phyloP scores from a whole-genome alignment of 2,329 filamentous ascomycete genomes.

The Talaromyces piceae region DNA sequence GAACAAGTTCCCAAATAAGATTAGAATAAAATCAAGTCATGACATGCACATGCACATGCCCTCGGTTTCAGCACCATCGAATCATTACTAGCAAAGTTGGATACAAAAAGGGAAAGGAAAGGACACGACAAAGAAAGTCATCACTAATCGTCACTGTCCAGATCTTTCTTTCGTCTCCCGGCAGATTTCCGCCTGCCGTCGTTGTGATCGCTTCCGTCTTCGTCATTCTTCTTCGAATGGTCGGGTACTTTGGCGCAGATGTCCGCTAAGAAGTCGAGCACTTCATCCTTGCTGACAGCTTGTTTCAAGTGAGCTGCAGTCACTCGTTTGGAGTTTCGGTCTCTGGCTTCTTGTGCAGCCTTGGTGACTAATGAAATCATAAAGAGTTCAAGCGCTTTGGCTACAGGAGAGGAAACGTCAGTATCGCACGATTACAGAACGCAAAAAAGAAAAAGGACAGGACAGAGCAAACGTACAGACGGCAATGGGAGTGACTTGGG shows the following conservation, averaged over 20 bases:
- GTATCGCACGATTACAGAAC: background rate
- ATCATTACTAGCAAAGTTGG: background rate
- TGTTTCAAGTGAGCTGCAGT: constrained; percentile 86
- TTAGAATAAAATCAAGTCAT: too few species aligned
- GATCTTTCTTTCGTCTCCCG: constrained; percentile 42
- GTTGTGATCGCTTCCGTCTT: constrained; percentile 30
- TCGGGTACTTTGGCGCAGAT: constrained; percentile 81
- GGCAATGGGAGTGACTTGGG: constrained; percentile 92
- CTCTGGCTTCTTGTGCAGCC: constrained; percentile 73
- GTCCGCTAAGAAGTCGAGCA: constrained; percentile 88
- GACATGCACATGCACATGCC: too few species aligned
- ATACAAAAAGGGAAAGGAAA: background rate
- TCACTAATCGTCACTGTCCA: constrained; percentile 24
- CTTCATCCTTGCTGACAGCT: constrained; percentile 78
- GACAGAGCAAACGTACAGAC: constrained; percentile 52
- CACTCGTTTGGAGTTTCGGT: constrained; percentile 80
- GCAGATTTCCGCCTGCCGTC: constrained; percentile 39
- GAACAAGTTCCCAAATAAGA: background rate
- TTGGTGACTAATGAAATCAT: constrained; percentile 93
- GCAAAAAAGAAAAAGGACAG: background rate
- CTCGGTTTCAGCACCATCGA: background rate
- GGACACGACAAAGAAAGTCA: too few species aligned
- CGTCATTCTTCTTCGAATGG: constrained; percentile 44
- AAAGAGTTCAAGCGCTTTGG: constrained; percentile 92
- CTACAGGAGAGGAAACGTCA: constrained; percentile 31